Evolutionary conservation across 2,329 filamentous ascomycete species (phyloP).

Genomic region (Aureobasidium sp.): DNA sequence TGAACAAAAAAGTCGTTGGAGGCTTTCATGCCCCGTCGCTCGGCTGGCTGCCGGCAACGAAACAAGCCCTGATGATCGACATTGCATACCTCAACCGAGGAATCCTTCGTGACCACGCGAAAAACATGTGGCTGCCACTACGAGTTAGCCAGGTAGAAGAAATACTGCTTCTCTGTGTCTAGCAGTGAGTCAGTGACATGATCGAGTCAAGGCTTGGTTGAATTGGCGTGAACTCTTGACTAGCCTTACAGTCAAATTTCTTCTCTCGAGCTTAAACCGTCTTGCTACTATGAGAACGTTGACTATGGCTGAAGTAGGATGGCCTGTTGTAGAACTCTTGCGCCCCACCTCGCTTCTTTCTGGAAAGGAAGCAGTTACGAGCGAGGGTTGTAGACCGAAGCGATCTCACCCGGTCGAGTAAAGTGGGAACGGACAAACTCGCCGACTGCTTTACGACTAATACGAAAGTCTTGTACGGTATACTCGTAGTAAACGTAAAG

Average conservation of each 20-base stretch:
- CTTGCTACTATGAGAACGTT: neutral
- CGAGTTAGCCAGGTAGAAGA: neutral
- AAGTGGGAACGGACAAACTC: neutral
- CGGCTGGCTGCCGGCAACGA: neutral
- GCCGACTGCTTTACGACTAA: neutral
- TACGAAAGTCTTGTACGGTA: neutral
- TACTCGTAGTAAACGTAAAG: too few relatives aligned
- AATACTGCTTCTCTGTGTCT: neutral
- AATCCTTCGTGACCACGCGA: neutral
- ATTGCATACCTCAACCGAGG: neutral
- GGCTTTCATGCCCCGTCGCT: neutral
- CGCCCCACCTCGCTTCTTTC: neutral
- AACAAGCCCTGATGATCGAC: neutral
- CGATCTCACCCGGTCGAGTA: neutral
- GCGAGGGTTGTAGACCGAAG: neutral
- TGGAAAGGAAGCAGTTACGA: neutral
- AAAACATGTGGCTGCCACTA: neutral
- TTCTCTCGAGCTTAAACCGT: neutral
- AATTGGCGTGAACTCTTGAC: neutral
- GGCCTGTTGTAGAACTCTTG: neutral
- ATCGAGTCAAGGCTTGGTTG: neutral
- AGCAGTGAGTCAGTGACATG: neutral
- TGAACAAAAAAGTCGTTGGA: neutral
- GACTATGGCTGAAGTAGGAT: neutral
- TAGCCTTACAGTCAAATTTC: neutral